phyloP scores from a whole-genome alignment of 2,329 filamentous ascomycete genomes.

The Canariomyces notabilis region DNA sequence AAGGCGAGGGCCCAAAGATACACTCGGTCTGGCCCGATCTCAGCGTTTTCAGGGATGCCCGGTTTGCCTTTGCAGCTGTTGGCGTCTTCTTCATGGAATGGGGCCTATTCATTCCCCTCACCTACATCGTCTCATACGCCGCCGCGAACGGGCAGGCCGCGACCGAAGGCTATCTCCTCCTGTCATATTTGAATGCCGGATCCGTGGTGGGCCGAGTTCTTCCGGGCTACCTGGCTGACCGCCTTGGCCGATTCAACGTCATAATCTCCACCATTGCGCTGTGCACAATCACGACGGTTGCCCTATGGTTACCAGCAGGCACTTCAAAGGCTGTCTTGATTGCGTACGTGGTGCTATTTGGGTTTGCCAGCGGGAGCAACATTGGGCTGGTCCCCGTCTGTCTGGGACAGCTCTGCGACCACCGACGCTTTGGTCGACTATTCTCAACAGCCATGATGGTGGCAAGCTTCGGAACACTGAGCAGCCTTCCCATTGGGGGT shows the following conservation, averaged over 20 bases:
- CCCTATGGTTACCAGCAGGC: slow-evolving; percentile 65
- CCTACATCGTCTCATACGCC: slow-evolving; percentile 71
- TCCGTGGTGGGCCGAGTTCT: slow-evolving; percentile 72
- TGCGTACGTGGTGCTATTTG: slow-evolving; percentile 67
- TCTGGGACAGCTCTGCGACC: slow-evolving; percentile 72
- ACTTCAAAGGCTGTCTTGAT: slow-evolving; percentile 54
- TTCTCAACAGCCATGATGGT: slow-evolving; percentile 74
- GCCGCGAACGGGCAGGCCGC: slow-evolving; percentile 54
- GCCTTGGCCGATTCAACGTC: slow-evolving; percentile 73
- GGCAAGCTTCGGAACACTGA: slow-evolving; percentile 63
- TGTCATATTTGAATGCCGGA: slow-evolving; percentile 77
- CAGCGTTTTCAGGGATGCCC: slow-evolving; percentile 53
- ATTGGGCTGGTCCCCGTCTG: slow-evolving; percentile 75
- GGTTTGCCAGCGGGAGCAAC: slow-evolving; percentile 74
- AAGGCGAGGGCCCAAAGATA: slow-evolving; percentile 26
- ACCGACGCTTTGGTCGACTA: slow-evolving; percentile 60
- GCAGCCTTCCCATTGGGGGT: slow-evolving; percentile 42
- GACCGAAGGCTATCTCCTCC: slow-evolving; percentile 64
- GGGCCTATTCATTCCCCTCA: slow-evolving; percentile 68
- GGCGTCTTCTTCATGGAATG: slow-evolving; percentile 68
- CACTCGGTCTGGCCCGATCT: slow-evolving; percentile 51
- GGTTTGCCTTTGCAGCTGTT: slow-evolving; percentile 55
- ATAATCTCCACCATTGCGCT: slow-evolving; percentile 63
- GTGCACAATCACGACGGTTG: slow-evolving; percentile 52
- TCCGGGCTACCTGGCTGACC: slow-evolving; percentile 71